phyloP scores from a whole-genome alignment of 1,284 basidiomycete species.

The Melampsora abietis-canadensis region DNA sequence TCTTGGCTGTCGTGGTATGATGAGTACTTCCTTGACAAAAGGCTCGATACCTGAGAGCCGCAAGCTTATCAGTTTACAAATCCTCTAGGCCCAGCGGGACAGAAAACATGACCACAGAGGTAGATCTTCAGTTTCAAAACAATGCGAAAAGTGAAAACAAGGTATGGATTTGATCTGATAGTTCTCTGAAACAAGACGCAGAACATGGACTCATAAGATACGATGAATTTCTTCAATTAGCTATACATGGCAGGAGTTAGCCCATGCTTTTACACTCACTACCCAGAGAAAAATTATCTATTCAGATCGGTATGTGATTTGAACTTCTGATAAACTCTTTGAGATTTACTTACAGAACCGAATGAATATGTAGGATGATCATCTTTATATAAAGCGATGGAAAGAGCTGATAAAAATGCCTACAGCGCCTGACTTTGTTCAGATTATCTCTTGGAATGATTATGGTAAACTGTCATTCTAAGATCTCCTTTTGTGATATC shows the following conservation, averaged over 20 bases:
- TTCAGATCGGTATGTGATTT: slow-evolving; percentile 13
- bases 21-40: background rate
- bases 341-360: background rate
- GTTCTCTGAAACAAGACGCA: background rate
- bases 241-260: slow-evolving; percentile 41
- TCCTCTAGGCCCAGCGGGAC: slow-evolving; percentile 17
- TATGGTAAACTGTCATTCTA: too few relatives aligned
- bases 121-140: slow-evolving; percentile 22
- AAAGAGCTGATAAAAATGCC: slow-evolving; percentile 32
- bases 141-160: slow-evolving; percentile 10
- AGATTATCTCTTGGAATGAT: slow-evolving; percentile 42
- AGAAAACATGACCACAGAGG: background rate
- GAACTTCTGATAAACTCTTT: background rate
- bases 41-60: background rate
- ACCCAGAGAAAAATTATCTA: slow-evolving; percentile 35
- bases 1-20: slow-evolving; percentile 38
- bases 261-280: slow-evolving; percentile 41
- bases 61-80: background rate
- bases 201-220: background rate
- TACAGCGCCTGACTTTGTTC: slow-evolving; percentile 23
- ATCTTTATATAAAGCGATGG: slow-evolving; percentile 40
- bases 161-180: slow-evolving; percentile 8
- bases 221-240: background rate
- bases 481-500: too few relatives aligned
- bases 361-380: slow-evolving; percentile 21